Evolutionary conservation across 768 basidiomycete species (phyloP).

Genomic region (Tephrocybe sp.): DNA sequence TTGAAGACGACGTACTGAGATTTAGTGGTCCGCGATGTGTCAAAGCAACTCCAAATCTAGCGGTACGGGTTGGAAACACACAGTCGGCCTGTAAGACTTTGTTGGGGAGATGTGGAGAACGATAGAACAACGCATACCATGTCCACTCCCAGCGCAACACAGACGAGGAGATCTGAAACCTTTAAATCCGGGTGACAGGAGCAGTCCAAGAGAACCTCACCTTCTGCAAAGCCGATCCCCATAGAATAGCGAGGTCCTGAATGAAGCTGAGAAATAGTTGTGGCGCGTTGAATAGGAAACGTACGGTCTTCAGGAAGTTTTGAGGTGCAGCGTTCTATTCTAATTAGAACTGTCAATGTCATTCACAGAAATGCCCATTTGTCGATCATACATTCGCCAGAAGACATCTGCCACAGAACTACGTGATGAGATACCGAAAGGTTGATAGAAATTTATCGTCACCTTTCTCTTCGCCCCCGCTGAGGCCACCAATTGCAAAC

Average conservation of each 20-base stretch:
- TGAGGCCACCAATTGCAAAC: constrained; percentile 87
- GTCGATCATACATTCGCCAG: constrained; percentile 73
- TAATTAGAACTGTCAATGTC: constrained; percentile 23
- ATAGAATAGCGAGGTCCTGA: constrained; percentile 87
- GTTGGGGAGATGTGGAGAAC: background rate
- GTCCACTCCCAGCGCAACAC: constrained; percentile 88
- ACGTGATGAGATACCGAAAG: background rate
- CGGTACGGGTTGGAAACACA: constrained; percentile 90
- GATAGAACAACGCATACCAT: constrained; percentile 54
- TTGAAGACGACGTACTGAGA: constrained; percentile 49
- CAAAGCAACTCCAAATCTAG: constrained; percentile 86
- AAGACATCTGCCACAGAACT: constrained; percentile 56
- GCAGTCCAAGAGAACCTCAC: constrained; percentile 31
- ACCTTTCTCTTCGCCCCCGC: constrained; percentile 93
- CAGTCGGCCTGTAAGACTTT: constrained; percentile 69
- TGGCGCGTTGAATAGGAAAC: constrained; percentile 25
- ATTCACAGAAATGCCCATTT: background rate
- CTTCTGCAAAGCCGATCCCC: constrained; percentile 93
- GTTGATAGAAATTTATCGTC: constrained; percentile 8
- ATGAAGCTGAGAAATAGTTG: constrained; percentile 11
- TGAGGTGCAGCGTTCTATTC: constrained; percentile 80
- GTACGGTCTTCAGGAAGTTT: constrained; percentile 75
- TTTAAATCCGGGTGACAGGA: background rate
- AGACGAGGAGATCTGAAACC: constrained; percentile 74
- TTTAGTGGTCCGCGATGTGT: constrained; percentile 82